phyloP scores from a whole-genome alignment of 176 grass and related monocot genomes.

The Carex scoparia region DNA sequence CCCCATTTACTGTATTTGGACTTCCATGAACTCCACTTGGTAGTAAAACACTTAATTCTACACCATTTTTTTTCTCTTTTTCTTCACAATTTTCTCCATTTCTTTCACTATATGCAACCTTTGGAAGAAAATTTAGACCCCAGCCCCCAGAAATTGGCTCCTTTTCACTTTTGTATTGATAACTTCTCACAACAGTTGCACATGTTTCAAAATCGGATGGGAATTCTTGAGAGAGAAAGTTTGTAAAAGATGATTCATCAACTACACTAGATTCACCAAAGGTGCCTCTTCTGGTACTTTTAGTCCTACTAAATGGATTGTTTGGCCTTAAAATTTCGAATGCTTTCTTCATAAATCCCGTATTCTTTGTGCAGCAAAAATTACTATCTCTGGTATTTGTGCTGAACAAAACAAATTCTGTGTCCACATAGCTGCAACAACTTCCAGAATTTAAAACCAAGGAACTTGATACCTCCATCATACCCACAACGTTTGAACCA shows the following conservation, averaged over 20 bases:
- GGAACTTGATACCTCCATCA: constrained; percentile 41
- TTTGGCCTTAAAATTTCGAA: constrained; percentile 18
- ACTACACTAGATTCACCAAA: constrained; percentile 15
- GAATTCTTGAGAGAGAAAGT: constrained; percentile 14
- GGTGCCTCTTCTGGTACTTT: constrained; percentile 15
- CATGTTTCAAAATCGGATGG: constrained; percentile 29
- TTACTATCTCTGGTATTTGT: background rate
- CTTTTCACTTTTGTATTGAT: constrained; percentile 10
- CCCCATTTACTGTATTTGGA: background rate
- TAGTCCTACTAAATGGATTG: constrained; percentile 2
- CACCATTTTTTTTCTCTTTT: background rate
- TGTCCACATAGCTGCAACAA: constrained; percentile 22
- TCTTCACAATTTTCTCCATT: constrained; percentile 1
- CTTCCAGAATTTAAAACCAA: constrained; percentile 15
- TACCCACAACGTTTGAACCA: constrained; percentile 22
- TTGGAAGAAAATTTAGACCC: constrained; percentile 44
- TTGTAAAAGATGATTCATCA: constrained; percentile 17
- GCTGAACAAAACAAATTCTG: constrained; percentile 36
- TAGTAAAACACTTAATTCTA: constrained; percentile 23
- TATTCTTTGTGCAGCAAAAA: background rate
- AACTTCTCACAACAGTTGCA: constrained; percentile 29
- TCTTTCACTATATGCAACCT: background rate
- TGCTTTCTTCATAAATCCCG: constrained; percentile 16
- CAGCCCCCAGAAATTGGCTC: constrained; percentile 28
- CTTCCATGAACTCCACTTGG: constrained; percentile 39